These are phyloP conservation scores for Paramecium biaurelia DNA, from an alignment of 73 alveolate species.

Conservation along the genomic window DNA sequence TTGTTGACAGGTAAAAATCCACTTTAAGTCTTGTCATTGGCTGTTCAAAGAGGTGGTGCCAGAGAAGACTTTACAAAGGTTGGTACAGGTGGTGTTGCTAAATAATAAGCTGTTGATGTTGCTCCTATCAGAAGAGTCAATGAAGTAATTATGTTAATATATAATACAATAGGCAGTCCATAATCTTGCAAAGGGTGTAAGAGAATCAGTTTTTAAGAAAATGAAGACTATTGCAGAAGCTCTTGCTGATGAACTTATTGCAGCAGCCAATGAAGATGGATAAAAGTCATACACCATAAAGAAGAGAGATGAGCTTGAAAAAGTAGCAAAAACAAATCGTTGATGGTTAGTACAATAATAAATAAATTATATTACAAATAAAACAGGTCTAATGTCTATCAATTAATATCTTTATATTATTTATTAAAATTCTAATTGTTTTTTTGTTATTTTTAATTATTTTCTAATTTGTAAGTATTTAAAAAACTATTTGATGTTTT, in stretches of 20 bases:
- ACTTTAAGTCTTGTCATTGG: constrained; percentile 91
- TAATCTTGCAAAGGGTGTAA: constrained; percentile 95
- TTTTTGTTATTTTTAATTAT: neutral
- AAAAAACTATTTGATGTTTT: no score
- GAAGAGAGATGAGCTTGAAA: constrained; percentile 97
- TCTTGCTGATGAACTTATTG: constrained; percentile 98
- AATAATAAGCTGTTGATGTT: constrained; percentile 99
- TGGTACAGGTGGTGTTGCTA: constrained; percentile 99
- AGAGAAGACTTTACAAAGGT: constrained; percentile 99
- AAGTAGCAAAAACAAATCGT: constrained; percentile 98
- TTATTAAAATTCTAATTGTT: neutral
- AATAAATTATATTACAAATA: neutral
- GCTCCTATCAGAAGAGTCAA: constrained; percentile 99
- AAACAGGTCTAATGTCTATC: neutral
- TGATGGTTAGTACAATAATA: constrained; percentile 56
- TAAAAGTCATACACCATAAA: constrained; percentile 95
- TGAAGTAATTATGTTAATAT: constrained; percentile 45
- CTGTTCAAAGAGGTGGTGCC: constrained; percentile 98
- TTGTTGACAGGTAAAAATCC: constrained; percentile 98
- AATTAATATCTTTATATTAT: neutral
- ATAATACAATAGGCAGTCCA: constrained; percentile 81
- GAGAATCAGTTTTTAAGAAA: constrained; percentile 97
- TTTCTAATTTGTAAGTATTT: no score
- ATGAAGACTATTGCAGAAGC: constrained; percentile 98
- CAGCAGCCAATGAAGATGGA: constrained; percentile 91